Conservation (phyloP, 2,329 filamentous ascomycete species). For the Amauroascus niger region DNA sequence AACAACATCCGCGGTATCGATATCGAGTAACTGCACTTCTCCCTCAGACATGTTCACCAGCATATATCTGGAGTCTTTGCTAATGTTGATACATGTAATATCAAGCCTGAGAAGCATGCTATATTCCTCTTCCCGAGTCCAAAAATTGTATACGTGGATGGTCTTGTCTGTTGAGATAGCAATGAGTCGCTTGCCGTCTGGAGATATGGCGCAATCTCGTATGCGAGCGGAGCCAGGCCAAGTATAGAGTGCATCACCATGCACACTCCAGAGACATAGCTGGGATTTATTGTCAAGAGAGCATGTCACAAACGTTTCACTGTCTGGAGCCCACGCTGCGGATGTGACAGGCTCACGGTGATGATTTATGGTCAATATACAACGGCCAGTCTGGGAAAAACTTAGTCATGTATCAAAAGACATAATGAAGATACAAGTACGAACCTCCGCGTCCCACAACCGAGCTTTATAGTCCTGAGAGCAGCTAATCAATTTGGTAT, state of each 20-base stretch:
- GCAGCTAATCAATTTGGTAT: slow-evolving; percentile 75
- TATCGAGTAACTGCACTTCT: slow-evolving; percentile 67
- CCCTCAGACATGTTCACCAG: slow-evolving; percentile 74
- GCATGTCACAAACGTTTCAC: slow-evolving; percentile 66
- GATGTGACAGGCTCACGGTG: slow-evolving; percentile 80
- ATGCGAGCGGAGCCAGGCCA: slow-evolving; percentile 66
- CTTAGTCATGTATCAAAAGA: not conserved
- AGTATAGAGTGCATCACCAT: slow-evolving; percentile 52
- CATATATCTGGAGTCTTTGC: slow-evolving; percentile 66
- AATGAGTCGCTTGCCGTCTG: slow-evolving; percentile 68
- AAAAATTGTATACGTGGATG: slow-evolving; percentile 73
- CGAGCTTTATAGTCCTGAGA: slow-evolving; percentile 62
- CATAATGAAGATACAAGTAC: slow-evolving; percentile 22
- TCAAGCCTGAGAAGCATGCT: slow-evolving; percentile 60
- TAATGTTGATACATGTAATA: slow-evolving; percentile 71
- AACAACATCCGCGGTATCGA: slow-evolving; percentile 60
- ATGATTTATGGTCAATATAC: slow-evolving; percentile 54
- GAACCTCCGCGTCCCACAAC: slow-evolving; percentile 63
- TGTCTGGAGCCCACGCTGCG: slow-evolving; percentile 79
- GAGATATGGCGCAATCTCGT: slow-evolving; percentile 74
- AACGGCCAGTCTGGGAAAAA: slow-evolving; percentile 48
- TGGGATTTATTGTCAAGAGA: slow-evolving; percentile 59
- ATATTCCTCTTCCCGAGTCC: slow-evolving; percentile 63
- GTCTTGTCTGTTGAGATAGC: slow-evolving; percentile 61
- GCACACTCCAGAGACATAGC: slow-evolving; percentile 60